Conservation (phyloP, 73 alveolate genomes). For the Tetrahymena borealis region DNA sequence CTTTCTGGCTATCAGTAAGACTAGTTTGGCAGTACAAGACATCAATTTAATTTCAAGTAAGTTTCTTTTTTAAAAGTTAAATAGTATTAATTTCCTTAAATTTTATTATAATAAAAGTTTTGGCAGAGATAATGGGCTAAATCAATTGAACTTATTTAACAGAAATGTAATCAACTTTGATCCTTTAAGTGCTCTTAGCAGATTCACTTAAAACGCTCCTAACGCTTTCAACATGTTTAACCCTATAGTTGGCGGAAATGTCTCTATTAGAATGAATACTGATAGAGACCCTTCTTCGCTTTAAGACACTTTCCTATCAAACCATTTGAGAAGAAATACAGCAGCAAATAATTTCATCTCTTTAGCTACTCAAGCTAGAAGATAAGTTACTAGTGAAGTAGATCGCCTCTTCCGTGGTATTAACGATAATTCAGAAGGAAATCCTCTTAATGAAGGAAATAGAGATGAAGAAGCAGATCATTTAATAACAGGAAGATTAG, state of each 20-base stretch:
- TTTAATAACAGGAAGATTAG: not conserved
- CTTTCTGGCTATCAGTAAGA: not conserved
- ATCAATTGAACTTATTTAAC: not conserved
- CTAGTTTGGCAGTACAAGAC: not conserved
- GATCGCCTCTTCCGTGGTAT: not conserved
- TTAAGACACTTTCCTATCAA: not conserved
- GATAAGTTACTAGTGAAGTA: not conserved
- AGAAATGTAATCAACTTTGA: not conserved
- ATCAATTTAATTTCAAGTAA: not conserved
- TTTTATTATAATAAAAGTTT: not conserved
- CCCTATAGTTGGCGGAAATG: not conserved
- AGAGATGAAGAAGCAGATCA: not conserved
- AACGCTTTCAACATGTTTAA: not conserved
- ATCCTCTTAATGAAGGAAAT: not conserved
- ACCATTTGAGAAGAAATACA: not conserved
- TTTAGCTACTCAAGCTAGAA: not conserved
- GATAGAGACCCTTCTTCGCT: not conserved
- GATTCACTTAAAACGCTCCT: not conserved
- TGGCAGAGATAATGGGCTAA: not conserved
- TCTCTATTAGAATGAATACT: not conserved
- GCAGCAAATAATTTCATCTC: not conserved
- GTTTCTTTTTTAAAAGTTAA: not conserved
- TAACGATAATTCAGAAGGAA: not conserved
- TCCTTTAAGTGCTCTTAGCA: not conserved
- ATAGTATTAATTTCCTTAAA: not conserved